These are phyloP conservation scores for Pythium graminicola DNA, from an alignment of 352 stramenopile species.

Conservation along the genomic window DNA sequence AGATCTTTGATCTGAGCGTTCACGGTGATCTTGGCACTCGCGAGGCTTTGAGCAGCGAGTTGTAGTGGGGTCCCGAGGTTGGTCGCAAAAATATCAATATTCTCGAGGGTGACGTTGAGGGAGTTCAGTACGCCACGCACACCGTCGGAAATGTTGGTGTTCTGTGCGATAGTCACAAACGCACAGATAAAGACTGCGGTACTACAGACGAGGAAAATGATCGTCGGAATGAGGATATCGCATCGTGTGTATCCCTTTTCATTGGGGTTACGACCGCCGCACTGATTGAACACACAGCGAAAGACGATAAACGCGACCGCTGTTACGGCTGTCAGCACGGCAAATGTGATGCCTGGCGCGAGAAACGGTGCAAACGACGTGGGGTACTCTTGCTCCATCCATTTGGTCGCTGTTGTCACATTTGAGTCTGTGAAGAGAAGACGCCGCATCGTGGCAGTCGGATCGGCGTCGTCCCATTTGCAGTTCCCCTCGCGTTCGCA, in stretches of 20 bases:
- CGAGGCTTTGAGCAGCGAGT: conserved; percentile 36
- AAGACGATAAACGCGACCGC: conserved; percentile 60
- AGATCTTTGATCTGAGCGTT: conserved; percentile 33
- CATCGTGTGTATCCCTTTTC: conserved; percentile 81
- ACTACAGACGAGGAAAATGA: conserved; percentile 59
- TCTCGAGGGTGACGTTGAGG: conserved; percentile 62
- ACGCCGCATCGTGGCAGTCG: conserved; percentile 29
- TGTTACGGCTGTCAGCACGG: conserved; percentile 49
- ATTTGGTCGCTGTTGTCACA: conserved; percentile 48
- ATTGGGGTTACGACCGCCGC: conserved; percentile 58
- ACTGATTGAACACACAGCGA: conserved; percentile 77
- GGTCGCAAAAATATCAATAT: conserved; percentile 63
- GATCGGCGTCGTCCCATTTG: conserved; percentile 68
- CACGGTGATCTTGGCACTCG: conserved; percentile 36
- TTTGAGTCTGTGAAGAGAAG: conserved; percentile 53
- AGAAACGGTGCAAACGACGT: conserved; percentile 62
- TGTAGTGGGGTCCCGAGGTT: conserved; percentile 54
- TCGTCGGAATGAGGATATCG: conserved; percentile 55
- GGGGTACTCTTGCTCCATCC: conserved; percentile 61
- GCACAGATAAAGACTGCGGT: conserved; percentile 77
- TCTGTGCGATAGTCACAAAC: conserved; percentile 62
- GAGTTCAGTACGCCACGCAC: conserved; percentile 57
- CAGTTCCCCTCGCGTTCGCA: conserved; percentile 76
- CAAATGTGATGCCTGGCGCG: conserved; percentile 63
- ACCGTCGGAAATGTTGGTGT: conserved; percentile 73